Conservation (phyloP, 2,329 filamentous ascomycete genomes). For the Leptographium galeiforme region DNA sequence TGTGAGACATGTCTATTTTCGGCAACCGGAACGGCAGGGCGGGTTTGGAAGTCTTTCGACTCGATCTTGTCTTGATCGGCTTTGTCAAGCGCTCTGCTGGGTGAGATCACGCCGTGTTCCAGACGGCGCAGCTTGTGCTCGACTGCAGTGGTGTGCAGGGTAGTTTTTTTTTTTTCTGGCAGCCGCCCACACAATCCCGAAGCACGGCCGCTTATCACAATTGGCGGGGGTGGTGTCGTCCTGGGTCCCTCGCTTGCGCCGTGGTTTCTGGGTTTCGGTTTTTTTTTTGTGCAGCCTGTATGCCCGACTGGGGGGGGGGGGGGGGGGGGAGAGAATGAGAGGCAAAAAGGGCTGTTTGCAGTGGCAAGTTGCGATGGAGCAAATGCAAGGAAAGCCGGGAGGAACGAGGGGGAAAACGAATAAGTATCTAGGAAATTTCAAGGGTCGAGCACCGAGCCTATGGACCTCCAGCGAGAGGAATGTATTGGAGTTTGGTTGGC, state of each 20-base stretch:
- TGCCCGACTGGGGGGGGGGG: neutral
- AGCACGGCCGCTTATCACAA: slow-evolving; percentile 8
- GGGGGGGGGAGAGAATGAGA: neutral
- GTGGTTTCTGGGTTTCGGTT: neutral
- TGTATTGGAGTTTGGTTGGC: slow-evolving; percentile 25
- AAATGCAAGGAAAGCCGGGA: neutral
- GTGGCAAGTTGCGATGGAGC: neutral
- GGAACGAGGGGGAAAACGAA: neutral
- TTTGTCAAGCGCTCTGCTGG: neutral
- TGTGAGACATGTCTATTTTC: slow-evolving; percentile 7
- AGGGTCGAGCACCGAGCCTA: slow-evolving; percentile 29
- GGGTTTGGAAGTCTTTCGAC: neutral
- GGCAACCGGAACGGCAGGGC: neutral
- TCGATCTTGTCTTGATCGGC: neutral
- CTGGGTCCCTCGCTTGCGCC: neutral
- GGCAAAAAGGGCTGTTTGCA: neutral
- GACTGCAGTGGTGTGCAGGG: neutral
- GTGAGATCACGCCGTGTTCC: neutral
- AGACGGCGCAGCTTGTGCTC: neutral
- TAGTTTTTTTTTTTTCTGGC: neutral
- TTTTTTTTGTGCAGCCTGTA: neutral
- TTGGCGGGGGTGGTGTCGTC: slow-evolving; percentile 12
- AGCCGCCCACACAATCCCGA: neutral
- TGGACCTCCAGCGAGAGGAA: slow-evolving; percentile 31
- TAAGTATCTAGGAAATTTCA: slow-evolving; percentile 16